Conservation (phyloP, 2,329 filamentous ascomycete species). For the Talaromyces funiculosus region DNA sequence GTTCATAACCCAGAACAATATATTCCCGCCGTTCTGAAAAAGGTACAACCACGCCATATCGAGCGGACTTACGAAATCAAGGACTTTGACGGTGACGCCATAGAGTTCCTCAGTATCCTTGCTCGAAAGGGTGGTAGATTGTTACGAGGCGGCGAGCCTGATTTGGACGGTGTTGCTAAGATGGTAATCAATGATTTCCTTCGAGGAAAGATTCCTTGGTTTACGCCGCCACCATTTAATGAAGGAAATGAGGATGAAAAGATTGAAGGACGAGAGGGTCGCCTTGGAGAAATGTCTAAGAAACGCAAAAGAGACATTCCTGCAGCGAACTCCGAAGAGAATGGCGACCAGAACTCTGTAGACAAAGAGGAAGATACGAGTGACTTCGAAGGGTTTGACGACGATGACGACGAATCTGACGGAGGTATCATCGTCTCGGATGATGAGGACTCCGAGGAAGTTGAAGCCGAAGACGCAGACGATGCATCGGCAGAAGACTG, state of each 20-base stretch:
- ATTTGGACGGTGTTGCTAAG: slow-evolving; percentile 90
- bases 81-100: slow-evolving; percentile 60
- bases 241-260: slow-evolving; percentile 47
- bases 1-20: slow-evolving; percentile 96
- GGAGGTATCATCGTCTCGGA: slow-evolving; percentile 26
- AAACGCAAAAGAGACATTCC: slow-evolving; percentile 64
- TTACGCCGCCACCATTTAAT: slow-evolving; percentile 66
- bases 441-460: slow-evolving; percentile 11
- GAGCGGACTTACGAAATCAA: slow-evolving; percentile 83
- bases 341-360: slow-evolving; percentile 31
- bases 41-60: slow-evolving; percentile 80
- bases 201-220: slow-evolving; percentile 94
- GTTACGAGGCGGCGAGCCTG: slow-evolving; percentile 87
- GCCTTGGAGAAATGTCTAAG: slow-evolving; percentile 74
- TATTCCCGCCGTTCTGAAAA: slow-evolving; percentile 72
- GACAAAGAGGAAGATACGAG: slow-evolving; percentile 19
- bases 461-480: background rate
- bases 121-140: slow-evolving; percentile 82
- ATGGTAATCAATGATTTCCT: slow-evolving; percentile 97
- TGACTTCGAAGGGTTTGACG: slow-evolving; percentile 12
- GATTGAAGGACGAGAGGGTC: slow-evolving; percentile 68
- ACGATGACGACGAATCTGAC: slow-evolving; percentile 36
- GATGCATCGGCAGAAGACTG: background rate
- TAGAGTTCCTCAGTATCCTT: slow-evolving; percentile 79
- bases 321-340: slow-evolving; percentile 35